These are phyloP conservation scores for Candida nanaspora DNA, from an alignment of 805 yeast species.

Conservation along the genomic window DNA sequence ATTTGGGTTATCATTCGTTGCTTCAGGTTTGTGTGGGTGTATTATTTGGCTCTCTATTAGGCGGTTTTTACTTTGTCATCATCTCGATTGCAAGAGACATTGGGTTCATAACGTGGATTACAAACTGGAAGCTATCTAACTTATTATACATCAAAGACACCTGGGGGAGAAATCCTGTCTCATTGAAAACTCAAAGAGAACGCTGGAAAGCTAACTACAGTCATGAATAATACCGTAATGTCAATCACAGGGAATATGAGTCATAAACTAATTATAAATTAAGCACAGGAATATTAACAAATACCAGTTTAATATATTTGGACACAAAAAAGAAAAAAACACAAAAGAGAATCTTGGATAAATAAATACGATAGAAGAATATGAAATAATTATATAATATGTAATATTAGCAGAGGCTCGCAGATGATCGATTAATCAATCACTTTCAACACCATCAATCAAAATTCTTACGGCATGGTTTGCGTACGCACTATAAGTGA, in stretches of 20 bases:
- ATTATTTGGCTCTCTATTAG: slow-evolving; percentile 52
- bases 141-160: slow-evolving; percentile 55
- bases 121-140: slow-evolving; percentile 49
- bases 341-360: no score
- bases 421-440: neutral
- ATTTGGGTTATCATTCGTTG: slow-evolving; percentile 67
- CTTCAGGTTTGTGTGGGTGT: slow-evolving; percentile 73
- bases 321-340: neutral
- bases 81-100: slow-evolving; percentile 51
- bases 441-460: slow-evolving; percentile 23
- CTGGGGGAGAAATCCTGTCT: slow-evolving; percentile 16
- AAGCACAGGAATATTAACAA: no score
- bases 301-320: no score
- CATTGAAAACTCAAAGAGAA: slow-evolving; percentile 16
- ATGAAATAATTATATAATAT: no score
- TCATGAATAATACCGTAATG: no score
- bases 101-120: slow-evolving; percentile 62
- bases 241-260: neutral
- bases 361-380: no score
- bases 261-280: no score
- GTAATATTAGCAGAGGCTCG: no score
- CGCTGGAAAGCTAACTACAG: slow-evolving; percentile 17
- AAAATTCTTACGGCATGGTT: slow-evolving; percentile 54
- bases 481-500: slow-evolving; percentile 79
- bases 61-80: slow-evolving; percentile 47